A percentile compares a stretch with the other conserved stretches of the same genome.
These are phyloP conservation scores for Paramecium bursaria DNA, from an alignment of 73 alveolate species.

Conservation along the genomic window DNA sequence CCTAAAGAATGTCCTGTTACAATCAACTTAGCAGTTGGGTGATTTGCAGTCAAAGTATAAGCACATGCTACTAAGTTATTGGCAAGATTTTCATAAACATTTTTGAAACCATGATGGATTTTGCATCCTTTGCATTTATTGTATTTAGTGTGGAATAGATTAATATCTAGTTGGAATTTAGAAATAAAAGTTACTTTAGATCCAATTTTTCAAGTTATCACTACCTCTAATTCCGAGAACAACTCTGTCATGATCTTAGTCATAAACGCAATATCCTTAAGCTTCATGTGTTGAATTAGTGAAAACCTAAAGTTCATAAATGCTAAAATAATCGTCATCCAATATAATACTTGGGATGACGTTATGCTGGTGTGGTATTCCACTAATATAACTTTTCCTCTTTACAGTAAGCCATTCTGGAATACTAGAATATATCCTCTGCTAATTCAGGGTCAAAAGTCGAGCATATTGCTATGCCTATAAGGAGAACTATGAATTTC, in stretches of 20 bases:
- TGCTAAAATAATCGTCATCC: no score
- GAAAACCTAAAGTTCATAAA: conserved; percentile 14
- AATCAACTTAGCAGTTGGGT: conserved; percentile 52
- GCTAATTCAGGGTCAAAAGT: background rate
- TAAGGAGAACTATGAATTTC: no score
- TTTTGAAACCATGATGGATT: conserved; percentile 53
- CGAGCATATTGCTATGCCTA: no score
- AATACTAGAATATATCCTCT: background rate
- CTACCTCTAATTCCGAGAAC: conserved; percentile 64
- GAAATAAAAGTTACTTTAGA: background rate
- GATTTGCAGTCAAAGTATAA: background rate
- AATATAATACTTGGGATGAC: conserved; percentile 27
- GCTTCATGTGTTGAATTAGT: conserved; percentile 15
- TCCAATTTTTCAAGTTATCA: conserved; percentile 35
- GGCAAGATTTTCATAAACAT: conserved; percentile 4
- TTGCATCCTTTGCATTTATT: conserved; percentile 42
- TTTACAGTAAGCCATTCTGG: background rate
- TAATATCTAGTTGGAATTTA: background rate
- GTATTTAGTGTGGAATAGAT: background rate
- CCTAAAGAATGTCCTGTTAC: conserved; percentile 72
- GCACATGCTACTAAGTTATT: background rate
- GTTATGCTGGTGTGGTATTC: background rate
- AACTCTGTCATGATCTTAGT: conserved; percentile 25
- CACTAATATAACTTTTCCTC: background rate
- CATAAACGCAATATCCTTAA: conserved; percentile 65